Evolutionary conservation across 2,329 filamentous ascomycete genomes (phyloP).

Genomic region (Emergomyces orientalis): DNA sequence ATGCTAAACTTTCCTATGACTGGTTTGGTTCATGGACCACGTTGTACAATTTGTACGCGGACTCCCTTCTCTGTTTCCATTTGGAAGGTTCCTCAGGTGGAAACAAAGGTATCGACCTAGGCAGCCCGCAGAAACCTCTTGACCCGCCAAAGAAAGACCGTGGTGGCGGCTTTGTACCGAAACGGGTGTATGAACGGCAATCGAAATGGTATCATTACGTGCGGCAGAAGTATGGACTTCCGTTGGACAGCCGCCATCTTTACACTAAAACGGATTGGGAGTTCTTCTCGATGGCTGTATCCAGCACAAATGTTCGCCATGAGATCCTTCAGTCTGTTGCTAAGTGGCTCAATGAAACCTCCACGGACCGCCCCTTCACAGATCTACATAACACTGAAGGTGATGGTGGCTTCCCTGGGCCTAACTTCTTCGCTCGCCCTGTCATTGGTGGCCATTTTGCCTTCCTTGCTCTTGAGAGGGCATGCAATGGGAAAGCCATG

Average conservation of each 20-base stretch:
- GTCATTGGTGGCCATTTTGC: slow-evolving; percentile 82
- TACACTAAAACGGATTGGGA: slow-evolving; percentile 91
- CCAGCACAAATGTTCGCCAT: slow-evolving; percentile 56
- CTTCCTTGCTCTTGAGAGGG: slow-evolving; percentile 69
- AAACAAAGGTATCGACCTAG: slow-evolving; percentile 10
- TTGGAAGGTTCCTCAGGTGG: slow-evolving; percentile 30
- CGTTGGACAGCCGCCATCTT: slow-evolving; percentile 70
- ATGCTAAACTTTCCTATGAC: slow-evolving; percentile 71
- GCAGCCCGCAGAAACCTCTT: slow-evolving; percentile 21
- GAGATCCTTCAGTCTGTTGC: slow-evolving; percentile 68
- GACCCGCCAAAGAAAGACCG: slow-evolving; percentile 12
- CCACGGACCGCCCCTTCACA: slow-evolving; percentile 65
- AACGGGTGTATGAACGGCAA: slow-evolving; percentile 67
- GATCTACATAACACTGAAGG: slow-evolving; percentile 78
- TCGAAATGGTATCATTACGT: slow-evolving; percentile 72
- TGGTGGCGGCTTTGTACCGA: slow-evolving; percentile 54
- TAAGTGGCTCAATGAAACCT: slow-evolving; percentile 74
- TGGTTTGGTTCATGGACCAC: slow-evolving; percentile 75
- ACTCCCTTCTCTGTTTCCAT: slow-evolving; percentile 74
- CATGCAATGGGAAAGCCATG: slow-evolving; percentile 61
- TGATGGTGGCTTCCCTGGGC: slow-evolving; percentile 62
- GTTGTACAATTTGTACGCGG: slow-evolving; percentile 76
- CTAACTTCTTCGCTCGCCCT: slow-evolving; percentile 69
- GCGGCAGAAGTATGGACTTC: slow-evolving; percentile 71
- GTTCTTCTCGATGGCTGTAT: slow-evolving; percentile 75